phyloP scores from a whole-genome alignment of 805 yeast genomes.

The Helenozyma rhizophorensis region DNA sequence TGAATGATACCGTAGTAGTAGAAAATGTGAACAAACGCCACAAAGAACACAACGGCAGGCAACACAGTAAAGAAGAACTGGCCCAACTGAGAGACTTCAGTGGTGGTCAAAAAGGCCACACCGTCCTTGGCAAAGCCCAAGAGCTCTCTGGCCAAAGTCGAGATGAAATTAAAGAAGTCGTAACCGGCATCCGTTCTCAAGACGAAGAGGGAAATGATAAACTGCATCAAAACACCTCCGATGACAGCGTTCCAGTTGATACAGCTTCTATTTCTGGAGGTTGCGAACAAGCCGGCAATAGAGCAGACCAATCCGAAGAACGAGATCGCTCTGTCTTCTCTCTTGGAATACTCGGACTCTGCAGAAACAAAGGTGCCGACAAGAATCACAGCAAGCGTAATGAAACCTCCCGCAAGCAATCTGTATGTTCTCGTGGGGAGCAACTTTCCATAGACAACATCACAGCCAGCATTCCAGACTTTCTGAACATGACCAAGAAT shows the following conservation, averaged over 20 bases:
- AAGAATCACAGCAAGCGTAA: slow-evolving; percentile 45
- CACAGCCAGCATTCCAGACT: slow-evolving; percentile 26
- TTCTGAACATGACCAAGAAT: slow-evolving; percentile 9
- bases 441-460: slow-evolving; percentile 33
- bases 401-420: slow-evolving; percentile 38
- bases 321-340: slow-evolving; percentile 53
- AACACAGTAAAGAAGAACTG: slow-evolving; percentile 55
- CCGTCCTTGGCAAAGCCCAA: slow-evolving; percentile 56
- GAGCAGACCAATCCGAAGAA: slow-evolving; percentile 52
- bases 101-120: slow-evolving; percentile 52
- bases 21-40: slow-evolving; percentile 57
- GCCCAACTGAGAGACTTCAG: slow-evolving; percentile 34
- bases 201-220: slow-evolving; percentile 55
- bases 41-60: slow-evolving; percentile 62
- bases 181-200: slow-evolving; percentile 56
- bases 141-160: slow-evolving; percentile 52
- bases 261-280: slow-evolving; percentile 42
- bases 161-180: slow-evolving; percentile 58
- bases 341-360: slow-evolving; percentile 42
- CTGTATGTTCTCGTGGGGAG: slow-evolving; percentile 40
- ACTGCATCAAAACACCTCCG: slow-evolving; percentile 58
- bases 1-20: slow-evolving; percentile 57
- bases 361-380: slow-evolving; percentile 52
- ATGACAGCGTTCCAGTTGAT: slow-evolving; percentile 58
- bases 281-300: slow-evolving; percentile 36